These are phyloP conservation scores for Neckera pumila DNA, from an alignment of 225 moss, liverwort and hornwort species.

Conservation along the genomic window DNA sequence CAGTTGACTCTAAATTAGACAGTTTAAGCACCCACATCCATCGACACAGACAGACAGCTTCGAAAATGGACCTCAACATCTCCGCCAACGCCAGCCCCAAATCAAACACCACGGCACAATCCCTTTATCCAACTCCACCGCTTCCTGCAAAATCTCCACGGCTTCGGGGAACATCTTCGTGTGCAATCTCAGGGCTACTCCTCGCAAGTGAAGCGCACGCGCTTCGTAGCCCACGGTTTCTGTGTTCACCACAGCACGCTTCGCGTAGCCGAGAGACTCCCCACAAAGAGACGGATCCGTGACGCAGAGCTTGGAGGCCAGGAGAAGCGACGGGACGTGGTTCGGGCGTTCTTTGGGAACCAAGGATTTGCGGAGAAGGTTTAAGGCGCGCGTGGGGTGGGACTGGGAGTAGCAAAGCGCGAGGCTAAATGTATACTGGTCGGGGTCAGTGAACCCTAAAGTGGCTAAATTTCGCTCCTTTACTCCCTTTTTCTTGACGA, in stretches of 20 bases:
- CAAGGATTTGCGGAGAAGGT: conserved; percentile 63
- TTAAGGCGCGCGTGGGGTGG: conserved; percentile 31
- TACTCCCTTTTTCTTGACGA: too few relatives aligned
- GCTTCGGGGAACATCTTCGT: conserved; percentile 38
- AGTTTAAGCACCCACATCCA: neutral
- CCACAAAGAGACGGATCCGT: conserved; percentile 17
- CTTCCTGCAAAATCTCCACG: conserved; percentile 37
- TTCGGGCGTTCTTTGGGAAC: conserved; percentile 52
- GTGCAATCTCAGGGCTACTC: conserved; percentile 47
- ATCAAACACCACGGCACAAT: conserved; percentile 62
- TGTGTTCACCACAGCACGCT: conserved; percentile 43
- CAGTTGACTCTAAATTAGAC: too few relatives aligned
- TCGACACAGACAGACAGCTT: neutral
- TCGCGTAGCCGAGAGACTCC: conserved; percentile 60
- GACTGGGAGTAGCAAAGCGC: conserved; percentile 63
- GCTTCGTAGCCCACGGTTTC: conserved; percentile 25
- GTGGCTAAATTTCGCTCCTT: too few relatives aligned
- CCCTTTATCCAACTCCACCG: conserved; percentile 56
- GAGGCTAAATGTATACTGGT: too few relatives aligned
- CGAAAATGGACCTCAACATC: neutral
- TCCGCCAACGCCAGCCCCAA: conserved; percentile 68
- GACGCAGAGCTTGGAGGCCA: conserved; percentile 73
- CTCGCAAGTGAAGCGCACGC: conserved; percentile 63
- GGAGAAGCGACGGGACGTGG: conserved; percentile 55
- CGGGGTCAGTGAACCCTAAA: too few relatives aligned